Percentiles rank a stretch among this genome's conserved stretches.
Conservation (phyloP, 495 filamentous ascomycete genomes). For the Penicillium lagena region DNA sequence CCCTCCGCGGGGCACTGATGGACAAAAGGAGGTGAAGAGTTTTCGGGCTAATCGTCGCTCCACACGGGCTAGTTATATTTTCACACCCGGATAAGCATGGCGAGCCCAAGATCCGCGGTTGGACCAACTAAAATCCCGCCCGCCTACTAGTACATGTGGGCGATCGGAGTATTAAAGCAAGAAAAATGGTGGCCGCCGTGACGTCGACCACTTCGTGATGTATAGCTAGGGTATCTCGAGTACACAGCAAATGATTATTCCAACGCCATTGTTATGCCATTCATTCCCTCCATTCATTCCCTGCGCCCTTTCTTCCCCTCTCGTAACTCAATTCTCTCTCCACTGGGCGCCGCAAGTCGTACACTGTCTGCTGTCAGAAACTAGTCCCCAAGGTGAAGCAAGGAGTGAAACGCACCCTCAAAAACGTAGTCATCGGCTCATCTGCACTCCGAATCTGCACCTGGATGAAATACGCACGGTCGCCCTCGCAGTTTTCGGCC, state of each 20-base stretch:
- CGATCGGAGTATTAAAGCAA: too few relatives aligned
- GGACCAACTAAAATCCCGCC: too few relatives aligned
- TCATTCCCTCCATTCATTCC: not conserved
- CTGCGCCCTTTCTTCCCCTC: not conserved
- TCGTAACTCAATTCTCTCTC: constrained; percentile 37
- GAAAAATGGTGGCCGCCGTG: constrained; percentile 1
- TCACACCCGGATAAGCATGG: too few relatives aligned
- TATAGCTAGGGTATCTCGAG: constrained; percentile 12
- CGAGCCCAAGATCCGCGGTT: too few relatives aligned
- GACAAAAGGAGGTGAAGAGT: too few relatives aligned
- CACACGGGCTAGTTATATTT: too few relatives aligned
- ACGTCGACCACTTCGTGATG: constrained; percentile 12
- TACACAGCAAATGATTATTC: not conserved
- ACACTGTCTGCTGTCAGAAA: constrained; percentile 34
- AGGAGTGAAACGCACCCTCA: constrained; percentile 54
- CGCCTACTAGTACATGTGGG: too few relatives aligned
- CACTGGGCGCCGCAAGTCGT: constrained; percentile 36
- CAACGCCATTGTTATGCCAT: constrained; percentile 1
- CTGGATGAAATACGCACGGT: constrained; percentile 86
- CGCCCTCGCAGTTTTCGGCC: constrained; percentile 64
- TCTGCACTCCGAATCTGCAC: constrained; percentile 97
- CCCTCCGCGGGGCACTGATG: too few relatives aligned
- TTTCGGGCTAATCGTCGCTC: too few relatives aligned
- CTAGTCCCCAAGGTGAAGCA: constrained; percentile 14
- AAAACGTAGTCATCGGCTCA: constrained; percentile 97